Percentiles rank a stretch among this genome's conserved stretches.
Conservation (phyloP, 257 asterid species). For the Jacaranda mimosifolia region DNA sequence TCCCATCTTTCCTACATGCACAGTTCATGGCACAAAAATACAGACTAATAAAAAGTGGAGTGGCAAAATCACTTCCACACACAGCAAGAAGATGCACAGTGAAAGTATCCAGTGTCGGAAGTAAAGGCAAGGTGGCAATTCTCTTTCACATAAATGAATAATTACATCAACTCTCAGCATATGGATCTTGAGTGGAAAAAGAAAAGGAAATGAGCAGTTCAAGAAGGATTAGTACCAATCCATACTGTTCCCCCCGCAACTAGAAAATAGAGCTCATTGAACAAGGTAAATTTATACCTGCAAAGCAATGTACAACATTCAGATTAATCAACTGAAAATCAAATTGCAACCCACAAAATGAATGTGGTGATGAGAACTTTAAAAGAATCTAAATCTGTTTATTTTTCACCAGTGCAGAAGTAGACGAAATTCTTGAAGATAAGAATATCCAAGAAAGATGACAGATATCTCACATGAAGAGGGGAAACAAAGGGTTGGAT, state of each 20-base stretch:
- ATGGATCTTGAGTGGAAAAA: conserved; percentile 9
- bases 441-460: neutral
- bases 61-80: neutral
- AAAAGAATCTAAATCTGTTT: neutral
- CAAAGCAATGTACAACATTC: conserved; percentile 33
- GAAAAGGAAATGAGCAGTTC: conserved; percentile 21
- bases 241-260: conserved; percentile 99
- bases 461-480: neutral
- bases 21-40: no score
- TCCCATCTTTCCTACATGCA: no score
- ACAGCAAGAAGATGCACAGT: neutral
- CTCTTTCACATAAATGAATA: neutral
- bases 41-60: no score
- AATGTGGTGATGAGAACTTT: neutral
- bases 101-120: neutral
- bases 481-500: neutral
- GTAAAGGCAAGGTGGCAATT: neutral
- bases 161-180: neutral
- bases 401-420: neutral
- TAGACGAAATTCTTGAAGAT: neutral
- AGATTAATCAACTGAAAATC: neutral
- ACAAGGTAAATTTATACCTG: conserved; percentile 98
- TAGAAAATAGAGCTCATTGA: conserved; percentile 96
- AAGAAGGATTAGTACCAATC: conserved; percentile 71
- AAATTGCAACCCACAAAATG: conserved; percentile 1